Percentiles rank a stretch among this genome's conserved stretches.
These are phyloP conservation scores for Alternaria angustiovoidea DNA, from an alignment of 2,329 filamentous ascomycete genomes.

Conservation along the genomic window DNA sequence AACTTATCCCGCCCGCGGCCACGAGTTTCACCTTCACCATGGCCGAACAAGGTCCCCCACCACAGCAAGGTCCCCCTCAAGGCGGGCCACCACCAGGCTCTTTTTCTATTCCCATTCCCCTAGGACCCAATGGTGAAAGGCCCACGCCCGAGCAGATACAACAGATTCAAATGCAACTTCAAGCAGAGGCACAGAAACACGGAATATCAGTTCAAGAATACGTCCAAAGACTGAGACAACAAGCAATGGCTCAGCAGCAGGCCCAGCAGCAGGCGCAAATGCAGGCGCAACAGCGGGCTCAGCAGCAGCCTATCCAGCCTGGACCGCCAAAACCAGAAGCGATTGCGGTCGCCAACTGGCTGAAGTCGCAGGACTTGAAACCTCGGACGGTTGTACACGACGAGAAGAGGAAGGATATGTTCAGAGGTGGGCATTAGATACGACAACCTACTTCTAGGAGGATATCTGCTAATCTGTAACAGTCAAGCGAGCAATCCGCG, in stretches of 20 bases:
- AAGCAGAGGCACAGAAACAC: conserved; percentile 80
- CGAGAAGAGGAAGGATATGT: conserved; percentile 98
- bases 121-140: conserved; percentile 53
- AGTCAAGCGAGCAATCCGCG: conserved; percentile 97
- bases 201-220: conserved; percentile 89
- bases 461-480: conserved; percentile 6
- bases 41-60: conserved; percentile 30
- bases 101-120: conserved; percentile 31
- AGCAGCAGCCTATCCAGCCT: conserved; percentile 71
- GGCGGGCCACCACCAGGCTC: conserved; percentile 29
- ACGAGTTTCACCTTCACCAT: conserved; percentile 20
- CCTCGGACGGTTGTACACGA: conserved; percentile 89
- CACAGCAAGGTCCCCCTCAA: conserved; percentile 16
- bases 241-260: conserved; percentile 66
- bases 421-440: conserved; percentile 70
- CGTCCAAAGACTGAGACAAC: conserved; percentile 63
- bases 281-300: conserved; percentile 32
- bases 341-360: conserved; percentile 86
- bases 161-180: conserved; percentile 82
- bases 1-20: conserved; percentile 2
- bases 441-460: background rate
- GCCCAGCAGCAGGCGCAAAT: conserved; percentile 60
- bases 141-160: conserved; percentile 86
- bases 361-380: conserved; percentile 86
- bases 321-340: conserved; percentile 89